Conservation (phyloP, 805 yeast species). For the Grigorovia transvaalensis region DNA sequence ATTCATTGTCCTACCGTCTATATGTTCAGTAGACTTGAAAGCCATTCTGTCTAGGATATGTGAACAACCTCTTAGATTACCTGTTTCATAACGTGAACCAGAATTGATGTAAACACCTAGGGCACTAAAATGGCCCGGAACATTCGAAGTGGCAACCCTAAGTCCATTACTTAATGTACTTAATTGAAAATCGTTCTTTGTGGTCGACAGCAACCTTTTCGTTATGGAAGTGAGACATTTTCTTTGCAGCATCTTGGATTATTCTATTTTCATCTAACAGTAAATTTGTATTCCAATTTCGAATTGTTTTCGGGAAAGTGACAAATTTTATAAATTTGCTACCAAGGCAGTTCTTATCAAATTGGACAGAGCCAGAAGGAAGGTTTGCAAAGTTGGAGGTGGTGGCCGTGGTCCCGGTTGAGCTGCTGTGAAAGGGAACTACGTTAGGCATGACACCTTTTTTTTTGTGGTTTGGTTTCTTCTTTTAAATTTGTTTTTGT, state of each 20-base stretch:
- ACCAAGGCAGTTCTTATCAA: too few relatives aligned
- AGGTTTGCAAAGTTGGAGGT: too few relatives aligned
- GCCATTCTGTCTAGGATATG: constrained; percentile 83
- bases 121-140: constrained; percentile 87
- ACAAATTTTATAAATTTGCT: neutral
- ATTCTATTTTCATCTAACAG: too few relatives aligned
- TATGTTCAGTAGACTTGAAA: constrained; percentile 55
- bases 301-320: neutral
- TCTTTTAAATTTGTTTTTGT: too few relatives aligned
- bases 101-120: constrained; percentile 83
- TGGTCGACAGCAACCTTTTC: constrained; percentile 17
- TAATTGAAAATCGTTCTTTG: constrained; percentile 10
- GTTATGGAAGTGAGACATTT: neutral
- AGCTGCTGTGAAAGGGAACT: too few relatives aligned
- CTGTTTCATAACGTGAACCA: constrained; percentile 73
- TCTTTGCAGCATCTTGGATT: neutral
- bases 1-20: constrained; percentile 58
- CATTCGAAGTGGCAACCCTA: constrained; percentile 70
- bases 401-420: too few relatives aligned
- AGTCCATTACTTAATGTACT: constrained; percentile 63
- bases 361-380: too few relatives aligned
- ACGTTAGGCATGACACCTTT: too few relatives aligned
- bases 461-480: too few relatives aligned
- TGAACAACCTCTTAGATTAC: constrained; percentile 57
- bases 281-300: neutral